A percentile compares a stretch with the other conserved stretches of the same genome.
Conservation (phyloP, 768 basidiomycete genomes). For the Lentinus brumalis region DNA sequence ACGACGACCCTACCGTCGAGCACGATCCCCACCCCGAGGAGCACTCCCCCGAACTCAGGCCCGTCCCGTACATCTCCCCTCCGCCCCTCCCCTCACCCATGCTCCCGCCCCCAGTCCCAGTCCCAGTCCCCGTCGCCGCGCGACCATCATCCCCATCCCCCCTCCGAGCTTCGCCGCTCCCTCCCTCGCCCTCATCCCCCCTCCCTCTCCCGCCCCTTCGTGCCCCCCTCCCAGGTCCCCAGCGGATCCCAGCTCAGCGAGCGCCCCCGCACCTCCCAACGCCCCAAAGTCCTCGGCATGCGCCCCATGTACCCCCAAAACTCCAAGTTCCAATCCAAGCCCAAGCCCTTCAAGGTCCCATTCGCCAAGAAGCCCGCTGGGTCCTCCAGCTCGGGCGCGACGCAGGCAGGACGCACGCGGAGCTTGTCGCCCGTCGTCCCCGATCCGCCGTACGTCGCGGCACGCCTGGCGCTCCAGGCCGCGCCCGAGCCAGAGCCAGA, state of each 20-base stretch:
- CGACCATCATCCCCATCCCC: not conserved
- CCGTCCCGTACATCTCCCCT: not conserved
- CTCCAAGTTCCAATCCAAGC: not conserved
- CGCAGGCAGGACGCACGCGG: not conserved
- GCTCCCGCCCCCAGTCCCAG: not conserved
- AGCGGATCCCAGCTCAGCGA: not conserved
- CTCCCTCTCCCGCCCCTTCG: not conserved
- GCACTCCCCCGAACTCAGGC: not conserved
- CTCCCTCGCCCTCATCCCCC: not conserved
- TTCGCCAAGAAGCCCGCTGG: not conserved
- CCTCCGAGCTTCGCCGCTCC: not conserved
- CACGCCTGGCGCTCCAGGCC: not conserved
- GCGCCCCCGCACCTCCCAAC: not conserved
- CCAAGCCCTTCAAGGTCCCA: not conserved
- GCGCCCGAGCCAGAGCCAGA: not conserved
- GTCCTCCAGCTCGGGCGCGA: not conserved
- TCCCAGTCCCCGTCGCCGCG: not conserved
- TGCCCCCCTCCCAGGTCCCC: not conserved
- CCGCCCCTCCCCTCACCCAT: not conserved
- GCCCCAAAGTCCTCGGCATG: slow-evolving; percentile 14
- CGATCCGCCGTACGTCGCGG: not conserved
- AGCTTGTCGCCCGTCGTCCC: not conserved
- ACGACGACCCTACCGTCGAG: not conserved
- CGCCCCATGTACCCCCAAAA: not conserved
- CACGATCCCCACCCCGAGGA: not conserved